Evolutionary conservation across 768 basidiomycete genomes (phyloP).

Genomic region (Termitomyces heimii): DNA sequence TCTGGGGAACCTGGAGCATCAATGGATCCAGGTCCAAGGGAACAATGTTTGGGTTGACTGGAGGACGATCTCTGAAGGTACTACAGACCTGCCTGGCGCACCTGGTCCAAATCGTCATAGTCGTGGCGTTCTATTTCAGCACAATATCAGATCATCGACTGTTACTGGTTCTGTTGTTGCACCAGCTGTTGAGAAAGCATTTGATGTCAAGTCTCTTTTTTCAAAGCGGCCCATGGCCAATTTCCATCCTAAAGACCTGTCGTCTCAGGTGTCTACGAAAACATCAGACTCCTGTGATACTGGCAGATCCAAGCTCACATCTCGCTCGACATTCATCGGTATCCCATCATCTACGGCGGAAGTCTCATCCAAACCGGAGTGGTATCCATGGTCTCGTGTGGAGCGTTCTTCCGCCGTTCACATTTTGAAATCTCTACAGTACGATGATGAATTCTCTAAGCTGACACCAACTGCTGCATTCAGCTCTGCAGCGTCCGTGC

Average conservation of each 20-base stretch:
- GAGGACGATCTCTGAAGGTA: constrained; percentile 20
- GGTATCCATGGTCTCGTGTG: not conserved
- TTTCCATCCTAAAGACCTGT: too few species aligned
- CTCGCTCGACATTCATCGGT: not conserved
- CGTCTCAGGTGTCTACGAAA: not conserved
- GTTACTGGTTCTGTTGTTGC: not conserved
- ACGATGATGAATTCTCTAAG: not conserved
- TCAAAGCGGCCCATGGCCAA: not conserved
- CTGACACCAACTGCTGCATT: not conserved
- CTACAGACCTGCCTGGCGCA: constrained; percentile 26
- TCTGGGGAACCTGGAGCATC: constrained; percentile 30
- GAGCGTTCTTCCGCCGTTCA: not conserved
- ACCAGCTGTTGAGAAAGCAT: not conserved
- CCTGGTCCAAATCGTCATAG: constrained; percentile 10
- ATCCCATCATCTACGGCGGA: too few species aligned
- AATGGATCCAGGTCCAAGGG: constrained; percentile 17
- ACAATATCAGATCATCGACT: not conserved
- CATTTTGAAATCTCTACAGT: not conserved
- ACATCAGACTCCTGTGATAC: not conserved
- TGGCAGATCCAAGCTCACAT: not conserved
- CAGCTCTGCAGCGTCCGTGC: not conserved
- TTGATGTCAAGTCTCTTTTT: not conserved
- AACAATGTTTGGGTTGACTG: constrained; percentile 25
- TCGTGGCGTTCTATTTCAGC: not conserved
- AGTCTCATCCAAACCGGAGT: too few species aligned